These are phyloP conservation scores for Phytopythium sindhum DNA, from an alignment of 352 stramenopile species.

Conservation along the genomic window DNA sequence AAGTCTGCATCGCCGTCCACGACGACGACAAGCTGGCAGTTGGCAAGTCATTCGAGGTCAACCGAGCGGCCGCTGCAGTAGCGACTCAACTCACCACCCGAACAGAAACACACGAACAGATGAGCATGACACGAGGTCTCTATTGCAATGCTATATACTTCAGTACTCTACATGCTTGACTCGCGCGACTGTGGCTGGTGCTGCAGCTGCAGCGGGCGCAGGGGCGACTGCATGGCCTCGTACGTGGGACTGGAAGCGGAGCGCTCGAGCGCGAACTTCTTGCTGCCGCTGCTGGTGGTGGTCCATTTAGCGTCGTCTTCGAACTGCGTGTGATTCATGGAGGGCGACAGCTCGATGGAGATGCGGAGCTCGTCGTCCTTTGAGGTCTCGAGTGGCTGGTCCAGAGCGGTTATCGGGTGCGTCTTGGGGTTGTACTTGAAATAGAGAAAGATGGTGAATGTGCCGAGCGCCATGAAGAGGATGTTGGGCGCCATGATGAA, in stretches of 20 bases:
- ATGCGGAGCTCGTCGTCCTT: not conserved
- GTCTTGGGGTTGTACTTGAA: conserved; percentile 28
- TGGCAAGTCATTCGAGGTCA: not conserved
- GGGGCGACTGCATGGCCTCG: conserved; percentile 3
- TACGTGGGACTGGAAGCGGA: conserved; percentile 4
- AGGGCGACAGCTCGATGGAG: conserved; percentile 3
- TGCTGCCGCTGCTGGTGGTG: not conserved
- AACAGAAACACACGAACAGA: not conserved
- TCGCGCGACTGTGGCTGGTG: not conserved
- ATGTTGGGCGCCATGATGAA: conserved; percentile 31
- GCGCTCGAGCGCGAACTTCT: conserved; percentile 4
- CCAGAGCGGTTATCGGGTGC: conserved; percentile 13
- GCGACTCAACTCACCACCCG: not conserved
- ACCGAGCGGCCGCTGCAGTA: not conserved
- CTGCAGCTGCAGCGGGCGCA: conserved; percentile 5
- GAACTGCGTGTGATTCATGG: not conserved
- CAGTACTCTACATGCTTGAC: not conserved
- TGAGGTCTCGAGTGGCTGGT: not conserved
- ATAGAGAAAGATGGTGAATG: conserved; percentile 19
- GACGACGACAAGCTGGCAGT: not conserved
- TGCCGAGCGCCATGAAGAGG: conserved; percentile 27
- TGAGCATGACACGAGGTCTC: not conserved
- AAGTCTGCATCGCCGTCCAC: not conserved
- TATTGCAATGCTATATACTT: no score
- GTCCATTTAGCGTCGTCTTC: not conserved